phyloP scores from a whole-genome alignment of 179 eudicot genomes.

The Silene coronaria region DNA sequence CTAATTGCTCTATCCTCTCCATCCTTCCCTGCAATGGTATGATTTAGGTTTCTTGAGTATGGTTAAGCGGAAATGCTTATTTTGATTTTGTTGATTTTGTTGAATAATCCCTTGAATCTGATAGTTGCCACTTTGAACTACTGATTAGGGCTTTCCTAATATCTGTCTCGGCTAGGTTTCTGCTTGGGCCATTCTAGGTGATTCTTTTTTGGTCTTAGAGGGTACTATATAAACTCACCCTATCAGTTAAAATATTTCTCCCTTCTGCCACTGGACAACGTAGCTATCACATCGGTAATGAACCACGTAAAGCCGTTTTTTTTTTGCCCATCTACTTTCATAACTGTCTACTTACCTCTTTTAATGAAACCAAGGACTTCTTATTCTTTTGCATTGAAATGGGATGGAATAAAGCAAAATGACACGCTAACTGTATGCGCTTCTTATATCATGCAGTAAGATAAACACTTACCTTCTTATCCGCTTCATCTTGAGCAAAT shows the following conservation, averaged over 20 bases:
- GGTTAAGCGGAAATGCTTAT: background rate
- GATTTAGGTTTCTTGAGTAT: background rate
- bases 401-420: background rate
- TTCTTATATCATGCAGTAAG: background rate
- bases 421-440: background rate
- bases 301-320: too few relatives aligned
- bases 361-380: background rate
- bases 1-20: constrained; percentile 75
- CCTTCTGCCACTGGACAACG: too few relatives aligned
- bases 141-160: too few relatives aligned
- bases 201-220: too few relatives aligned
- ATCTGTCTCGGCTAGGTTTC: too few relatives aligned
- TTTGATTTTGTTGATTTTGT: background rate
- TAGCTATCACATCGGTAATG: background rate
- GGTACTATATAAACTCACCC: too few relatives aligned
- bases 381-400: background rate
- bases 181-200: too few relatives aligned
- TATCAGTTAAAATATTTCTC: too few relatives aligned
- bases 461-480: constrained; percentile 54
- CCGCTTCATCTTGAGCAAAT: constrained; percentile 73
- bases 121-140: too few relatives aligned
- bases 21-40: constrained; percentile 41
- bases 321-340: too few relatives aligned
- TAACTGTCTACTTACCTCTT: background rate
- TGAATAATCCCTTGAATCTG: too few relatives aligned